These are phyloP conservation scores for Cryphonectria carpinicola DNA, from an alignment of 2,329 filamentous ascomycete genomes.

Conservation along the genomic window DNA sequence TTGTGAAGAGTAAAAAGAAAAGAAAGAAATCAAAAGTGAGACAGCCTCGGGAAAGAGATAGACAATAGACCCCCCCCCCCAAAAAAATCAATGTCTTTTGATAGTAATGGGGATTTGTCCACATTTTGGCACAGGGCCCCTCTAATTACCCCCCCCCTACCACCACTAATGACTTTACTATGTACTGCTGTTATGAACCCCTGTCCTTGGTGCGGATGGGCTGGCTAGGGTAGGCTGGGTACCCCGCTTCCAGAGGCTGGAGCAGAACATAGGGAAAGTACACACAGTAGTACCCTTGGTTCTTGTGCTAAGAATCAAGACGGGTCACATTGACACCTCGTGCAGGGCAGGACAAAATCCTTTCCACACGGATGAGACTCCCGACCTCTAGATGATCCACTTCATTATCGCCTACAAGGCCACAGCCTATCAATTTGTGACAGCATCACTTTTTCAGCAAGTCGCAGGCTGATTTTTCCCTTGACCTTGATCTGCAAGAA, in stretches of 20 bases:
- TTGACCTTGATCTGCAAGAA: not conserved
- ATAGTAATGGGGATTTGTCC: conserved; percentile 4
- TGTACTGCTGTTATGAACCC: not conserved
- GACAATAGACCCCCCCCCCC: not conserved
- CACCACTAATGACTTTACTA: not conserved
- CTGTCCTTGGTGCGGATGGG: not conserved
- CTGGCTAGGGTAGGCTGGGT: not conserved
- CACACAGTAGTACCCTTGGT: not conserved
- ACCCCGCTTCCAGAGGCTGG: conserved; percentile 1
- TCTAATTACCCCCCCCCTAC: not conserved
- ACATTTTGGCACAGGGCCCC: not conserved
- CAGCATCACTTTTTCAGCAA: not conserved
- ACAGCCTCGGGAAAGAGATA: not conserved
- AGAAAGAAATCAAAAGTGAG: no score
- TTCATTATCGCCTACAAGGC: not conserved
- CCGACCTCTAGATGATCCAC: not conserved
- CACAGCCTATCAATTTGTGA: not conserved
- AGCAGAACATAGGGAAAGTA: not conserved
- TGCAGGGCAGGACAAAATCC: conserved; percentile 1
- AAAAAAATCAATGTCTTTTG: not conserved
- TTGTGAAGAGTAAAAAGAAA: no score
- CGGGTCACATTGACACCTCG: conserved; percentile 6
- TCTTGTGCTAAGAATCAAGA: not conserved
- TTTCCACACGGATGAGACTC: not conserved
- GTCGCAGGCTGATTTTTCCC: not conserved